Evolutionary conservation across 2,329 filamentous ascomycete species (phyloP).

Genomic region (Colletotrichum tanaceti): DNA sequence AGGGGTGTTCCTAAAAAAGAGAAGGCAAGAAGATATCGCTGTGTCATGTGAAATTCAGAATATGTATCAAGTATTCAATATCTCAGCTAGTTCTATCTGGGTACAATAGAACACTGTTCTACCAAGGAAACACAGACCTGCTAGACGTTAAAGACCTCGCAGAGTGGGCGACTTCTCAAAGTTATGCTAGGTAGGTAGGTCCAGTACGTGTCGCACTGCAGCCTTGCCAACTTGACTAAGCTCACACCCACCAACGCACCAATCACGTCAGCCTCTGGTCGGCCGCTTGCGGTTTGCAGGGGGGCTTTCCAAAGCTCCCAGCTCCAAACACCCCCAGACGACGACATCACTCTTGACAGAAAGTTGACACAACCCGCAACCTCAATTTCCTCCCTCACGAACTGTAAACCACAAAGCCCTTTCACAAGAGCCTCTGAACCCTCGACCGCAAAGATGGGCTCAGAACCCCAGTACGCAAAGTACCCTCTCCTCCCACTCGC

Average conservation of each 20-base stretch:
- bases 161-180: neutral
- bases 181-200: constrained; percentile 25
- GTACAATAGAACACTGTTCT: neutral
- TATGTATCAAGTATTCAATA: neutral
- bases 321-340: constrained; percentile 37
- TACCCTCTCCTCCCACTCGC: constrained; percentile 84
- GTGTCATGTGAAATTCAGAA: neutral
- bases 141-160: neutral
- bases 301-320: constrained; percentile 34
- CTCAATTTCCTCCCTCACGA: constrained; percentile 20
- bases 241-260: constrained; percentile 22
- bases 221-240: constrained; percentile 40
- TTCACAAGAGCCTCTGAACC: neutral
- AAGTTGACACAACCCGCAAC: constrained; percentile 21
- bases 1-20: neutral
- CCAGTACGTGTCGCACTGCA: constrained; percentile 41
- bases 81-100: neutral
- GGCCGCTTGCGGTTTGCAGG: constrained; percentile 39
- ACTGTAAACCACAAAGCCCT: neutral
- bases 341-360: constrained; percentile 38
- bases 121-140: neutral
- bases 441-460: constrained; percentile 64
- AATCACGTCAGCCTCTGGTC: constrained; percentile 30
- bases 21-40: neutral
- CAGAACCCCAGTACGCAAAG: constrained; percentile 87